Conservation (phyloP, 768 basidiomycete genomes). For the Lepiota subincarnata region DNA sequence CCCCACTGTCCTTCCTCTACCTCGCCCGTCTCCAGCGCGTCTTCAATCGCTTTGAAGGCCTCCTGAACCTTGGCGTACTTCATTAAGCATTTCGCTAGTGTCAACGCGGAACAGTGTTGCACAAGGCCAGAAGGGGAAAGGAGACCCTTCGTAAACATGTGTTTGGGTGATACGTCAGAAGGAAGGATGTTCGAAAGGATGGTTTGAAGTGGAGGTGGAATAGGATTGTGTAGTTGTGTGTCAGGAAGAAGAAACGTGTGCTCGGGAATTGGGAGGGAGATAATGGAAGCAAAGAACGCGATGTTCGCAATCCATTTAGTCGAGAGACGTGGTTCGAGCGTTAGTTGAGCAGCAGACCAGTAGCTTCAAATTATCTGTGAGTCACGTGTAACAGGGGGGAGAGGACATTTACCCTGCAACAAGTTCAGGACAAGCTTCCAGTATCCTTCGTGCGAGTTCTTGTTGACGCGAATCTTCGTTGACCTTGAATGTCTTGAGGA, state of each 20-base stretch:
- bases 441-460: conserved; percentile 75
- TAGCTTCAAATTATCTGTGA: conserved; percentile 41
- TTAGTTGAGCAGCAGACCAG: conserved; percentile 64
- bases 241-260: conserved; percentile 54
- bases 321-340: conserved; percentile 82
- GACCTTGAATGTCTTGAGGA: conserved; percentile 74
- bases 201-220: conserved; percentile 67
- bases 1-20: conserved; percentile 67
- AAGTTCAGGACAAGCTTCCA: conserved; percentile 83
- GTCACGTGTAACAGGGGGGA: neutral
- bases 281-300: conserved; percentile 71
- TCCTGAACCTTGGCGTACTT: conserved; percentile 62
- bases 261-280: conserved; percentile 71
- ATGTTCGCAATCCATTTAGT: conserved; percentile 92
- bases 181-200: conserved; percentile 83
- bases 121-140: conserved; percentile 71
- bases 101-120: conserved; percentile 79
- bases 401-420: conserved; percentile 57
- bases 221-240: conserved; percentile 52
- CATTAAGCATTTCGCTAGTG: conserved; percentile 66
- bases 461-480: conserved; percentile 87
- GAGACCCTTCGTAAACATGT: conserved; percentile 77
- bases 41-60: conserved; percentile 44
- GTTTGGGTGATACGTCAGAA: conserved; percentile 61
- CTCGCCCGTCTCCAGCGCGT: conserved; percentile 56